phyloP scores from a whole-genome alignment of 192 early-diverging fungal species.

The Oehlia diaphana region DNA sequence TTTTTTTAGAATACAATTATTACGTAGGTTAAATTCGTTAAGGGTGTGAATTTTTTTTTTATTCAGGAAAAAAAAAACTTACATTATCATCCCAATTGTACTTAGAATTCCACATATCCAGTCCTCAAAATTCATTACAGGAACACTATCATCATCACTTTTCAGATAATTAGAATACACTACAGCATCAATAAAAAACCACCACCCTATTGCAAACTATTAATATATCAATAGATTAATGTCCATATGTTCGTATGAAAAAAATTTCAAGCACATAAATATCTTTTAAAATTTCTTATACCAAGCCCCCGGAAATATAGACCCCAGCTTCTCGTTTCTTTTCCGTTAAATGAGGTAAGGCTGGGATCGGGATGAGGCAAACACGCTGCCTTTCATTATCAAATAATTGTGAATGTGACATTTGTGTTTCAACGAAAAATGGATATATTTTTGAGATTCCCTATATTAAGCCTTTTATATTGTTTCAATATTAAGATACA shows the following conservation, averaged over 20 bases:
- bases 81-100: slow-evolving; percentile 61
- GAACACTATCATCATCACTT: slow-evolving; percentile 35
- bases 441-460: neutral
- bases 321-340: slow-evolving; percentile 43
- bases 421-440: neutral
- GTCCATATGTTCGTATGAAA: neutral
- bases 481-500: no score
- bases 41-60: neutral
- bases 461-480: no score
- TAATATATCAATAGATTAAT: neutral
- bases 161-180: slow-evolving; percentile 36
- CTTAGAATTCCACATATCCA: slow-evolving; percentile 61
- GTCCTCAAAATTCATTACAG: slow-evolving; percentile 47
- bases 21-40: no score
- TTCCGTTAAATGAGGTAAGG: slow-evolving; percentile 33
- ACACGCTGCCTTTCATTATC: slow-evolving; percentile 31
- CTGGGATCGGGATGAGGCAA: slow-evolving; percentile 40
- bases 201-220: slow-evolving; percentile 63
- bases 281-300: slow-evolving; percentile 8
- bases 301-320: slow-evolving; percentile 42
- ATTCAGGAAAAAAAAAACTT: slow-evolving; percentile 23
- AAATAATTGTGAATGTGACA: neutral
- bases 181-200: slow-evolving; percentile 62
- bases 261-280: neutral
- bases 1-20: neutral